Conservation (phyloP, 345 rosid species). For the Populus ilicifolia region DNA sequence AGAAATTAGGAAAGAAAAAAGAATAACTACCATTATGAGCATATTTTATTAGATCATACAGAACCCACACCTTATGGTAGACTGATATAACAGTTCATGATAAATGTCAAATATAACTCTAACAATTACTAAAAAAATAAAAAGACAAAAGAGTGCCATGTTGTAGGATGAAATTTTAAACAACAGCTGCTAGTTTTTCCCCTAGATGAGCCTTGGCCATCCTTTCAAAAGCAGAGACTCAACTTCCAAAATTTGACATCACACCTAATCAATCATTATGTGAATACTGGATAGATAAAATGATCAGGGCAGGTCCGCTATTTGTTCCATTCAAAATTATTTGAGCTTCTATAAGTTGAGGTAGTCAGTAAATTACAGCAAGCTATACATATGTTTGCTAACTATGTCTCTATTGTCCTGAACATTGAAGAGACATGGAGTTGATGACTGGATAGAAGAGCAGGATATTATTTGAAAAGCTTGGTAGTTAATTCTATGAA, state of each 20-base stretch:
- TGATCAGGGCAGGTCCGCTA: background rate
- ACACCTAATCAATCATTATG: background rate
- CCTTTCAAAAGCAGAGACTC: background rate
- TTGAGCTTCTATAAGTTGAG: background rate
- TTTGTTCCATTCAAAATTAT: background rate
- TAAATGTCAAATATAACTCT: background rate
- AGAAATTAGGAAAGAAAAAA: background rate
- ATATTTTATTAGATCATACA: background rate
- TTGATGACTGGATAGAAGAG: background rate
- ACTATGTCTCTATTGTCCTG: background rate
- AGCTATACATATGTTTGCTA: background rate
- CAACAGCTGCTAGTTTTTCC: background rate
- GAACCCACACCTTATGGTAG: background rate
- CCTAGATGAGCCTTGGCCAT: background rate
- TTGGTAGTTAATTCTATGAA: background rate
- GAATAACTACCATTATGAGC: background rate
- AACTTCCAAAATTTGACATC: background rate
- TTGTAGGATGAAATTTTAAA: background rate
- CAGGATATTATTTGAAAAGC: background rate
- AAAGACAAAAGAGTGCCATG: background rate
- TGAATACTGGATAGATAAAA: background rate
- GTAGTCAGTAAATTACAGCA: background rate
- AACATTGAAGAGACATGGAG: background rate
- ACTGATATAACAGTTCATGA: background rate
- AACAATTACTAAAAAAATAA: background rate